Percentiles rank a stretch among this genome's conserved stretches.
Conservation (phyloP, 495 filamentous ascomycete genomes). For the Bombardia bombarda region DNA sequence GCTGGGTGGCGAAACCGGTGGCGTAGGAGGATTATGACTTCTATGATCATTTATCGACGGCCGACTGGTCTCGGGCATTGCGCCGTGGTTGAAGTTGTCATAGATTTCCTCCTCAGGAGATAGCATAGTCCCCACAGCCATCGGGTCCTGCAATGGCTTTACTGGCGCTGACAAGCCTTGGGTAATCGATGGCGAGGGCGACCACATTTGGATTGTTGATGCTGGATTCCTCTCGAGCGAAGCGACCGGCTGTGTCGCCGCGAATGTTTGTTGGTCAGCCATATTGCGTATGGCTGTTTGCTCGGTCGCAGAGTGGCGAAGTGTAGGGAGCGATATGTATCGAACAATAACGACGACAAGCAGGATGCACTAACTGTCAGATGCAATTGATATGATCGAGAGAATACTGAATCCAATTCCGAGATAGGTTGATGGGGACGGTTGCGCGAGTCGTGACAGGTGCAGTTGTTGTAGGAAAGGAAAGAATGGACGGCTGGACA, state of each 20-base stretch:
- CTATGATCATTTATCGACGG: no score
- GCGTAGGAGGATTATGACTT: no score
- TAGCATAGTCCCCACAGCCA: no score
- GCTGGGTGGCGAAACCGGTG: neutral
- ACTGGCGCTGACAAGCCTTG: no score
- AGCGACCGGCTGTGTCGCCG: constrained; percentile 1
- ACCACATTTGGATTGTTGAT: no score
- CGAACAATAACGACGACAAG: neutral
- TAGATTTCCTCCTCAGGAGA: no score
- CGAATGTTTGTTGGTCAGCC: constrained; percentile 12
- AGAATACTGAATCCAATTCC: neutral
- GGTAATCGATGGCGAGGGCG: no score
- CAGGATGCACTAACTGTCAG: neutral
- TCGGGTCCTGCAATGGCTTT: no score
- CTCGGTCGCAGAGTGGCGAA: constrained; percentile 12
- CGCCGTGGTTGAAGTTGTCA: no score
- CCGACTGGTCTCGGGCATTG: no score
- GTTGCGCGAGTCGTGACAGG: no score
- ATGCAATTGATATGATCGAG: neutral
- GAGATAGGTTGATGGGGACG: neutral
- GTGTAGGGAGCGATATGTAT: neutral
- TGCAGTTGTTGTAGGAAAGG: neutral
- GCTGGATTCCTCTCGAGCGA: no score
- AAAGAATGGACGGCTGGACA: neutral
- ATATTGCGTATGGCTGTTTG: constrained; percentile 15